A percentile compares a stretch with the other conserved stretches of the same genome.
Evolutionary conservation across 495 filamentous ascomycete genomes (phyloP).

Genomic region (Schizothecium vesticola): DNA sequence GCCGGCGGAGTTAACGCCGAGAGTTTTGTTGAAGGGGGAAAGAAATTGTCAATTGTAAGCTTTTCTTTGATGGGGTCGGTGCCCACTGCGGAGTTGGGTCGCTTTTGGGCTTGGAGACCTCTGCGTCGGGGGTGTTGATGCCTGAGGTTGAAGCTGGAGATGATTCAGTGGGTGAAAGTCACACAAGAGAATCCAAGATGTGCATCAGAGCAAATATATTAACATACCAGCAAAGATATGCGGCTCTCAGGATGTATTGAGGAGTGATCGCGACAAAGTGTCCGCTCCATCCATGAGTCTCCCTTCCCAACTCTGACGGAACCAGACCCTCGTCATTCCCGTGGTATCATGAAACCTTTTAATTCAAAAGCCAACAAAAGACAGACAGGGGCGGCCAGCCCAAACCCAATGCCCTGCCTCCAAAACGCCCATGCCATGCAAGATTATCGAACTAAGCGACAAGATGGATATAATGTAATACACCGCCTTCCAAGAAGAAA

Average conservation of each 20-base stretch:
- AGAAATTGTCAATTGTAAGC: too few relatives aligned
- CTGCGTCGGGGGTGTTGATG: background rate
- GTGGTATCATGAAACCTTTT: background rate
- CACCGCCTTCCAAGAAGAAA: background rate
- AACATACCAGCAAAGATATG: background rate
- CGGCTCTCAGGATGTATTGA: background rate
- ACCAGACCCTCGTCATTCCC: background rate
- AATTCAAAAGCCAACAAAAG: background rate
- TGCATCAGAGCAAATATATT: background rate
- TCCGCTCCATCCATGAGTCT: background rate
- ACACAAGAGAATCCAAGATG: background rate
- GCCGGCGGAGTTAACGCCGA: background rate
- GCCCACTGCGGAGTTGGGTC: background rate
- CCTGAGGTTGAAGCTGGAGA: background rate
- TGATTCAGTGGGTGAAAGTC: background rate
- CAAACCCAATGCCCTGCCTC: background rate
- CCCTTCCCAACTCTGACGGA: background rate
- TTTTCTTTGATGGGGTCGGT: background rate
- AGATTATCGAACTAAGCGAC: background rate
- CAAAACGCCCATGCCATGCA: background rate
- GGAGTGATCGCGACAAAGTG: background rate
- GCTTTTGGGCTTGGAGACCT: background rate
- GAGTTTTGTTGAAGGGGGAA: background rate
- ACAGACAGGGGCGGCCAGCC: background rate
- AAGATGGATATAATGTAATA: background rate